A percentile compares a stretch with the other conserved stretches of the same genome.
Conservation (phyloP, 163 green algal genomes). For the Prototheca cutis region DNA sequence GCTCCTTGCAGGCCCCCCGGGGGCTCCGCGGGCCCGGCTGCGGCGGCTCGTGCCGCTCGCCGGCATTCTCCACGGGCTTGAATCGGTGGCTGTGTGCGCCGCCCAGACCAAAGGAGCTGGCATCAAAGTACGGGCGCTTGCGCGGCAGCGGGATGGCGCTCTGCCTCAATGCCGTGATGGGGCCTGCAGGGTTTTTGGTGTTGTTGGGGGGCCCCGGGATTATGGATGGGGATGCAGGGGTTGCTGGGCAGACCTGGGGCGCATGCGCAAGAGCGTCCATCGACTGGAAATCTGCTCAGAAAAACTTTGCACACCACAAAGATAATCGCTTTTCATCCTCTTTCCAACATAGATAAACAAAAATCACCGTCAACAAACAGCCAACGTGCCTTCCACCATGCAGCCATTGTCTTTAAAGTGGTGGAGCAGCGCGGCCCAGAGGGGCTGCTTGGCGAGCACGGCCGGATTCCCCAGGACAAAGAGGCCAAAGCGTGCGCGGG, state of each 20-base stretch:
- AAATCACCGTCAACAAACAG: background rate
- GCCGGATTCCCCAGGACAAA: constrained; percentile 90
- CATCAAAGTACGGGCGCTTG: constrained; percentile 56
- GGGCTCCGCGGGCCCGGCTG: background rate
- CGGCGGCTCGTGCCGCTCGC: constrained; percentile 9
- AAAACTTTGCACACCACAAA: no score
- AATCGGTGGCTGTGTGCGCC: constrained; percentile 39
- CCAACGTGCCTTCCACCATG: constrained; percentile 85
- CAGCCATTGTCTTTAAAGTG: constrained; percentile 85
- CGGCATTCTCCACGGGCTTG: constrained; percentile 26
- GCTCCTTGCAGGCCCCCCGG: no score
- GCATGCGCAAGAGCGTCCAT: no score
- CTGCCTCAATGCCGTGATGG: constrained; percentile 84
- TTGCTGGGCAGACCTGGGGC: no score
- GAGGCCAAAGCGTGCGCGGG: constrained; percentile 72
- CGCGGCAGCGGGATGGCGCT: constrained; percentile 69
- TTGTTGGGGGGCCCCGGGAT: no score
- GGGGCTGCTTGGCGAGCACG: constrained; percentile 73
- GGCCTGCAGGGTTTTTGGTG: constrained; percentile 26
- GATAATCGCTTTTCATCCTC: no score
- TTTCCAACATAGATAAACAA: no score
- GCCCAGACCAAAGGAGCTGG: constrained; percentile 44
- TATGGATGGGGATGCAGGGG: background rate
- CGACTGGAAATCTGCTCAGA: no score
- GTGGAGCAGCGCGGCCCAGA: constrained; percentile 84